Base-by-base conservation (phyloP, 1,284 basidiomycete genomes). In the Rhodotorula sp. region DNA sequence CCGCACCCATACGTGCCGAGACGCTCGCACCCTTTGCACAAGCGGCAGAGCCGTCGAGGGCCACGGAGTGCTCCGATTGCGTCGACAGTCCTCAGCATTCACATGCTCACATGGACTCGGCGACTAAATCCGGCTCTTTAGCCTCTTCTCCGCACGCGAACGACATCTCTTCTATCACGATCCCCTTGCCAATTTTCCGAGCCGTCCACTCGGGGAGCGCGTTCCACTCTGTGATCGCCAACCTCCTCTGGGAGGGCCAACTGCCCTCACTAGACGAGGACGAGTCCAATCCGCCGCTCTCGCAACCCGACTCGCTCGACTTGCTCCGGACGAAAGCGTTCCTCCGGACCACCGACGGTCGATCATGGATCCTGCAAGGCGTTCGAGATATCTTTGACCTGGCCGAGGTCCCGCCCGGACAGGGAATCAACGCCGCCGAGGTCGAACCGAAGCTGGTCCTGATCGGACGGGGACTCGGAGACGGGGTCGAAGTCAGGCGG, bases 351-450 rank as follows among this genome's bases (percentile, higher is more conserved):
- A 12, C 6, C 10, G 56, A 7, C 82, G 85, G 67, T 4, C 18
- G 23, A 6, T 50, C 85, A 68, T 87, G 87, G 76, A 86, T 95
- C 64, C 81, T 95, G 49, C 93, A 97, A 79, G 93, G 93, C 4
- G 93, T 97, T 18, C 84, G 90, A 72, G 91, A 84, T 77, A 84
- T 95, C 80, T 95, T 93, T 79, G 93, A 97, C 75, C 85, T 94
- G 26, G 82, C 83, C 3, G 81, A 84, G 67, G 67, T 78, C 8
- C 81, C 72, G 19, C 10, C 7, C 8, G 16, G 88, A 47, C 69
- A 81, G 26, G 79, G 73, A 28, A 77, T 77, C 58, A 81, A 82
- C 57, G 79, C 80, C 45, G 59, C 34, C 52, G 64, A 59, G 60
- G 48, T 66, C 56, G 31, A 43, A 52, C 70, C 69, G 52, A 94